phyloP scores from a whole-genome alignment of 2,329 filamentous ascomycete genomes.

The Teratosphaeria zuluensis region DNA sequence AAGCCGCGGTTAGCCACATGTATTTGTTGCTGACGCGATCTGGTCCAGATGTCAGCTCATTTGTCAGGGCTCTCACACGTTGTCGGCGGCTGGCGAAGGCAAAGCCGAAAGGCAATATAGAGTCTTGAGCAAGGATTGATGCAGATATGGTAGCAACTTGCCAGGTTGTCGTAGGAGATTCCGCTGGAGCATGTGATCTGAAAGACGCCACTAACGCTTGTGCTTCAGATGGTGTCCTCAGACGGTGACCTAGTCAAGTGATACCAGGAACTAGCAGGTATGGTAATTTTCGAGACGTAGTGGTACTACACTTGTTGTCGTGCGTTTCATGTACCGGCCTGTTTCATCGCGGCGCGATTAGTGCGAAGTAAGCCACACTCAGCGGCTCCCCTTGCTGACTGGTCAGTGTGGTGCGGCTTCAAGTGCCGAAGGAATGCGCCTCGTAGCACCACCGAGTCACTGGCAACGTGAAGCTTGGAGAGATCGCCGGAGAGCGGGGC shows the following conservation, averaged over 20 bases:
- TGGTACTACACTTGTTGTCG: not conserved
- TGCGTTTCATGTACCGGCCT: not conserved
- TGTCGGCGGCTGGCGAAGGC: not conserved
- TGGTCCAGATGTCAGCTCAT: not conserved
- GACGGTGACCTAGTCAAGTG: not conserved
- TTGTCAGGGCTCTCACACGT: not conserved
- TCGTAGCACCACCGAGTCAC: not conserved
- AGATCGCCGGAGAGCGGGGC: not conserved
- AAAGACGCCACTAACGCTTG: not conserved
- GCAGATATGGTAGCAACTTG: not conserved
- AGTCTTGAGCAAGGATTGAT: not conserved
- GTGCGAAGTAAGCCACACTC: too few relatives aligned
- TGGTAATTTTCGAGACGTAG: not conserved
- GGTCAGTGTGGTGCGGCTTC: too few relatives aligned
- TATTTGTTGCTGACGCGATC: not conserved
- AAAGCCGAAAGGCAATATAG: not conserved
- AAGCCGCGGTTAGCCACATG: not conserved
- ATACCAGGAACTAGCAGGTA: not conserved
- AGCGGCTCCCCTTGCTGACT: too few relatives aligned
- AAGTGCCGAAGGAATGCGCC: not conserved
- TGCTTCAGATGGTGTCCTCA: not conserved
- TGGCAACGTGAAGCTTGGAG: not conserved
- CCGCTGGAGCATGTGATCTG: too few relatives aligned
- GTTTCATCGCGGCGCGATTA: not conserved
- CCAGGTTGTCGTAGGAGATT: too few relatives aligned